Percentiles rank a stretch among this genome's conserved stretches.
Conservation (phyloP, 805 yeast species). For the Ogataea degrootiae region DNA sequence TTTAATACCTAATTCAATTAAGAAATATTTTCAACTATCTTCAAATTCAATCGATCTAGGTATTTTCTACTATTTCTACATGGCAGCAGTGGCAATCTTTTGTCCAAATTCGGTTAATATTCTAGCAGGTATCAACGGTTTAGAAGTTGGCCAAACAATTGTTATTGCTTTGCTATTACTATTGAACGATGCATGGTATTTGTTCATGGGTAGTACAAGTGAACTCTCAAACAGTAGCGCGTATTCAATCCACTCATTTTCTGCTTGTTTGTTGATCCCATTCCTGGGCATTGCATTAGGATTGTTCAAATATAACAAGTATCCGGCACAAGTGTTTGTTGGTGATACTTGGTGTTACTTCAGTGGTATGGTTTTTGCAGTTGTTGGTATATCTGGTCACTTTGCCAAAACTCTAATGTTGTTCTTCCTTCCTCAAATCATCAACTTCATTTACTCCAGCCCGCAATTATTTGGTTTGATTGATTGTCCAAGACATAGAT, state of each 20-base stretch:
- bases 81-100: slow-evolving; percentile 88
- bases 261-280: slow-evolving; percentile 76
- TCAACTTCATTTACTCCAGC: slow-evolving; percentile 84
- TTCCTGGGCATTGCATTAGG: slow-evolving; percentile 81
- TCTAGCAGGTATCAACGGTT: slow-evolving; percentile 92
- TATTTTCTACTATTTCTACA: slow-evolving; percentile 72
- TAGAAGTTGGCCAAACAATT: slow-evolving; percentile 93
- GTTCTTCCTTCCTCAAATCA: slow-evolving; percentile 84
- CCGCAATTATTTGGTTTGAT: slow-evolving; percentile 86
- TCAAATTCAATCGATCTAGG: slow-evolving; percentile 66
- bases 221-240: slow-evolving; percentile 3
- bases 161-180: slow-evolving; percentile 69
- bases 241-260: slow-evolving; percentile 77
- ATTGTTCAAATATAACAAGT: slow-evolving; percentile 76
- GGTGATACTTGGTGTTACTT: slow-evolving; percentile 98
- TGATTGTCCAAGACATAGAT: slow-evolving; percentile 93
- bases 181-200: slow-evolving; percentile 71
- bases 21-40: slow-evolving; percentile 34
- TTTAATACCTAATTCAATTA: slow-evolving; percentile 69
- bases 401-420: slow-evolving; percentile 87
- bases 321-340: slow-evolving; percentile 89
- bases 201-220: slow-evolving; percentile 22
- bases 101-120: slow-evolving; percentile 96
- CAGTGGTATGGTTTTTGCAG: slow-evolving; percentile 98
- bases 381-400: slow-evolving; percentile 93